A percentile compares a stretch with the other conserved stretches of the same genome.
phyloP scores from a whole-genome alignment of 116 monocot genomes.

The Iris pallida region DNA sequence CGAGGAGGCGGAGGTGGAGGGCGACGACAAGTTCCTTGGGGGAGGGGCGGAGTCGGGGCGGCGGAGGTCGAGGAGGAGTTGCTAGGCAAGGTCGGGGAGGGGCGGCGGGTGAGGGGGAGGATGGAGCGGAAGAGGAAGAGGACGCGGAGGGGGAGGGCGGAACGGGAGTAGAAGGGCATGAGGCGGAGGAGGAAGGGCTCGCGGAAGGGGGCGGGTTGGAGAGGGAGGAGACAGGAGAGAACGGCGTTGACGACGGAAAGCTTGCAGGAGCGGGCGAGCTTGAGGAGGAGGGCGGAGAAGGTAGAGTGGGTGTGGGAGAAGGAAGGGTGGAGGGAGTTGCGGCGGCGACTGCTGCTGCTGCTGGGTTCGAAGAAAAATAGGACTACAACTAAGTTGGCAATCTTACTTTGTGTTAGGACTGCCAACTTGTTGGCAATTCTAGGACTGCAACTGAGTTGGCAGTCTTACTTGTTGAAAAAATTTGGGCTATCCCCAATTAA shows the following conservation, averaged over 20 bases:
- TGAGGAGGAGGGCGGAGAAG: slow-evolving; percentile 61
- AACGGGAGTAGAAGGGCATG: slow-evolving; percentile 47
- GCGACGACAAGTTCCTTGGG: too few relatives aligned
- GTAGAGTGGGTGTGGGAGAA: slow-evolving; percentile 80
- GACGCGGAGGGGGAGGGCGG: slow-evolving; percentile 26
- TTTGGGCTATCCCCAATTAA: too few relatives aligned
- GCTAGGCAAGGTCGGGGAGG: slow-evolving; percentile 67
- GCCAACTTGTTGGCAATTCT: too few relatives aligned
- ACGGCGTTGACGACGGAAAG: slow-evolving; percentile 47
- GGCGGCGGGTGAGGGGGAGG: slow-evolving; percentile 50
- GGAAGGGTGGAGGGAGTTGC: slow-evolving; percentile 41
- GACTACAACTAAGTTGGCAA: too few relatives aligned
- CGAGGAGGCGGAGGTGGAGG: too few relatives aligned
- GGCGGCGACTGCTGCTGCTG: too few relatives aligned
- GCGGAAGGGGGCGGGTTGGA: slow-evolving; percentile 62
- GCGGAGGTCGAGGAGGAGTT: slow-evolving; percentile 59
- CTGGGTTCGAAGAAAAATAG: too few relatives aligned
- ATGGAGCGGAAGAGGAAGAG: slow-evolving; percentile 42
- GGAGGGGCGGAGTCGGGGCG: too few relatives aligned
- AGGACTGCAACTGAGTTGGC: too few relatives aligned
- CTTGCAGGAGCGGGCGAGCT: slow-evolving; percentile 48
- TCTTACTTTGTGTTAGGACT: too few relatives aligned
- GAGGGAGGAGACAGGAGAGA: slow-evolving; percentile 36
- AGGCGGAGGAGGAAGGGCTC: slow-evolving; percentile 63
- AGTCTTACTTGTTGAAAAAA: too few relatives aligned